Evolutionary conservation across 2,329 filamentous ascomycete species (phyloP), one percentile per base, ranked within the genome.

Genomic region (Fusarium drepaniforme): DNA sequence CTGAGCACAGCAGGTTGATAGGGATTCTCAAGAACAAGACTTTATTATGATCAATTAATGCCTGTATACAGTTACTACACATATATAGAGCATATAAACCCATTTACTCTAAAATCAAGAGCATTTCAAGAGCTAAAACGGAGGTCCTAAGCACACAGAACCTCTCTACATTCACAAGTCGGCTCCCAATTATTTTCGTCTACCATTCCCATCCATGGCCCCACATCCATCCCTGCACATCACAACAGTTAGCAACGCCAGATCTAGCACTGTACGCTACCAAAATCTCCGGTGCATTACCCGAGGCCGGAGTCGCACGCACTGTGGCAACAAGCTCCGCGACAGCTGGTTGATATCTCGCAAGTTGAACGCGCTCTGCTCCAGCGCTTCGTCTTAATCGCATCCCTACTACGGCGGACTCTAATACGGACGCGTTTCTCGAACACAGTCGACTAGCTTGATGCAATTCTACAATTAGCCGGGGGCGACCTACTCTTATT

Each of bases 321-420:
- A 80, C 78, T 80, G 78, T 80, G 75, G 66, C 69, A 73, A 76
- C 70, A 72, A 75, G 77, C 71, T 78, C 72, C 77, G 75, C 78
- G 76, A 77, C 76, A 69, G 59, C 72, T 73, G 71, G 71, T 76
- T 71, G 71, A 72, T 72, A 77, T 68, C 67, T 69, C 64, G 49
- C 49, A 66, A 71, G 72, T 67, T 71, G 53, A 71, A 79, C 78
- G 78, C 78, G 78, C 73, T 78, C 70, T 77, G 68, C 62, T 64
- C 49, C 56, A 63, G 51, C 68, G 57, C 66, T 61, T 67, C 61
- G 53, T 62, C 51, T 60, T 71, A 64, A 66, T 72, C 68, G 68
- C 68, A 71, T 60, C 65, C 58, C 46, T 60, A 28, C 60, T 61
- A 49, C 59, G 64, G 23, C 68, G 66, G 44, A 53, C 53, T 28